Percentiles rank a stretch among this genome's conserved stretches.
These are phyloP conservation scores for Hsuehochloa calcarea DNA, from an alignment of 176 grass and related monocot genomes.

Conservation along the genomic window DNA sequence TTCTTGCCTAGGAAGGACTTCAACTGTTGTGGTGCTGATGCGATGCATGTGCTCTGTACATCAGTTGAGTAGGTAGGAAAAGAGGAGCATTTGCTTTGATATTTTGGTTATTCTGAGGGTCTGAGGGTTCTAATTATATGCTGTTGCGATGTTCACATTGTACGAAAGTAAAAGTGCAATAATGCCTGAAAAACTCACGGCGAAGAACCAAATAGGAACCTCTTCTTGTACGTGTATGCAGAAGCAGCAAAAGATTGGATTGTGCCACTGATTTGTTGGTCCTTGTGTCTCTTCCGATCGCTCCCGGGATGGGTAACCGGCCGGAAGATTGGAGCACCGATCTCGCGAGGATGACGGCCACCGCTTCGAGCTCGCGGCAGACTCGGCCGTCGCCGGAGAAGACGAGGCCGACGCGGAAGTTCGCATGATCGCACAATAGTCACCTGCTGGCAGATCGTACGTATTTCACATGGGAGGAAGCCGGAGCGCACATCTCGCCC, in stretches of 20 bases:
- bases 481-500: too few species aligned
- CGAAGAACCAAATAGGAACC: neutral
- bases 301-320: neutral
- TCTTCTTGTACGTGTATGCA: neutral
- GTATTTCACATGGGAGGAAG: too few species aligned
- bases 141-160: slow-evolving; percentile 2
- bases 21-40: neutral
- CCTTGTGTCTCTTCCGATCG: neutral
- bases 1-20: neutral
- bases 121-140: neutral
- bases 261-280: neutral
- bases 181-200: neutral
- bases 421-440: too few species aligned
- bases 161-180: neutral
- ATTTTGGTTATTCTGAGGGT: neutral
- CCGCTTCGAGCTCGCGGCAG: too few species aligned
- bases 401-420: too few species aligned
- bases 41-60: neutral
- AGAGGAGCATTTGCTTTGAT: slow-evolving; percentile 2
- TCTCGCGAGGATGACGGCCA: too few species aligned
- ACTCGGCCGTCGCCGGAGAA: too few species aligned
- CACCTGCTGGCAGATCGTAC: too few species aligned
- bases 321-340: neutral
- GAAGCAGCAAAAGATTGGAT: neutral
- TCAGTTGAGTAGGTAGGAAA: slow-evolving; percentile 14